Percentiles rank a stretch among this genome's conserved stretches.
phyloP scores from a whole-genome alignment of 2,329 filamentous ascomycete genomes.

The Penicillium hordei region DNA sequence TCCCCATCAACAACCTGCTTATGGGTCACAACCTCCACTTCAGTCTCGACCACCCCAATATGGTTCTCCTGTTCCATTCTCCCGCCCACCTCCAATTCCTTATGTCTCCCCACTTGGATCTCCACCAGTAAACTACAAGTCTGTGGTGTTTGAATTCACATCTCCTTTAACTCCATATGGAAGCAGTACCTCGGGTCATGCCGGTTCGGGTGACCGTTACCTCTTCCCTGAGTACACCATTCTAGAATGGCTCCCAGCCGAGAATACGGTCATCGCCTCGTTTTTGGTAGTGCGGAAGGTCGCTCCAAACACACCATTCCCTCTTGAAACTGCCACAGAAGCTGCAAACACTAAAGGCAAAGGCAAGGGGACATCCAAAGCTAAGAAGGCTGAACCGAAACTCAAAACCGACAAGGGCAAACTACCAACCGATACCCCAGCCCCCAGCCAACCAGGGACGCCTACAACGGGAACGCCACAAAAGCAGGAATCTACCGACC shows the following conservation, averaged over 20 bases:
- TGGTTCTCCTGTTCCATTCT: conserved; percentile 25
- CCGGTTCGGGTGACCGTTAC: conserved; percentile 49
- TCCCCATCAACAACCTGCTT: conserved; percentile 33
- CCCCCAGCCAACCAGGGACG: conserved; percentile 12
- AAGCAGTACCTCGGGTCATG: conserved; percentile 42
- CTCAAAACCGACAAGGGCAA: conserved; percentile 26
- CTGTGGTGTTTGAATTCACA: conserved; percentile 51
- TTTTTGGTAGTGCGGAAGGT: conserved; percentile 49
- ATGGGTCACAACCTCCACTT: conserved; percentile 35
- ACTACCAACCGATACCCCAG: conserved; percentile 8
- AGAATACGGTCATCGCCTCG: conserved; percentile 48
- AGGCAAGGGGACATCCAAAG: conserved; percentile 34
- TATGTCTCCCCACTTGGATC: conserved; percentile 35
- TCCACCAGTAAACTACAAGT: conserved; percentile 44
- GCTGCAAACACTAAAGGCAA: conserved; percentile 32
- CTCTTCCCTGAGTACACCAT: conserved; percentile 52
- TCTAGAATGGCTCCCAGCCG: conserved; percentile 48
- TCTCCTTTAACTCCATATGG: conserved; percentile 44
- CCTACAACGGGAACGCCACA: conserved; percentile 19
- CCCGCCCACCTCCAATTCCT: conserved; percentile 19
- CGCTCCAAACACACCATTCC: conserved; percentile 39
- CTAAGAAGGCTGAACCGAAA: conserved; percentile 39
- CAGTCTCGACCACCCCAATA: conserved; percentile 40
- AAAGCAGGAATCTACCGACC: conserved; percentile 15
- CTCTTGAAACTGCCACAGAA: conserved; percentile 36